phyloP scores from a whole-genome alignment of 129 eudicot genomes.

The Pseudognaphalium luteoalbum region DNA sequence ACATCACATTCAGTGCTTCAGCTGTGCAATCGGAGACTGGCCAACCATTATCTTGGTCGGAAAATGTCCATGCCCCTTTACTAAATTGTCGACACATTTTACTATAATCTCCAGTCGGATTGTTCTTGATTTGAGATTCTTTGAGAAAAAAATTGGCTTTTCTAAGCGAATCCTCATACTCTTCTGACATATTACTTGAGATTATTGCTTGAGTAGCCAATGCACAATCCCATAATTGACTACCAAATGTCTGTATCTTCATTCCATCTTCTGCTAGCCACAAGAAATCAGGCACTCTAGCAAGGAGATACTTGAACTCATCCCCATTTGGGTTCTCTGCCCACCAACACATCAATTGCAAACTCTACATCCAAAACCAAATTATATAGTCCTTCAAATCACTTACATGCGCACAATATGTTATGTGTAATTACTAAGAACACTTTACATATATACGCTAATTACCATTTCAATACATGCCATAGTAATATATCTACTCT shows the following conservation, averaged over 20 bases:
- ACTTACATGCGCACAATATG: too few relatives aligned
- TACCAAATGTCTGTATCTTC: conserved; percentile 68
- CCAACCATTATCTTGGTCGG: conserved; percentile 77
- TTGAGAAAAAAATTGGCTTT: conserved; percentile 58
- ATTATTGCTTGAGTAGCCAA: conserved; percentile 68
- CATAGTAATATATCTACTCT: conserved; percentile 60
- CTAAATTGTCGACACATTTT: conserved; percentile 57
- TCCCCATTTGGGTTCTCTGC: conserved; percentile 62
- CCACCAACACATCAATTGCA: conserved; percentile 86
- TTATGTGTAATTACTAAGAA: too few relatives aligned
- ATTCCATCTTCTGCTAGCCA: conserved; percentile 90
- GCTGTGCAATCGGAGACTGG: conserved; percentile 72
- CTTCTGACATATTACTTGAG: conserved; percentile 62
- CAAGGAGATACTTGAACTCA: conserved; percentile 60
- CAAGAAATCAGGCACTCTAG: conserved; percentile 63
- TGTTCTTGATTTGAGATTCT: conserved; percentile 62
- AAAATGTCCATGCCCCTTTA: conserved; percentile 77
- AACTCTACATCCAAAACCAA: conserved; percentile 33
- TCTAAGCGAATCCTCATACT: conserved; percentile 68
- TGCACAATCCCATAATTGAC: conserved; percentile 60
- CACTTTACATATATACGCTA: too few relatives aligned
- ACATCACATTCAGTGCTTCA: conserved; percentile 55
- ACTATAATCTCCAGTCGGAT: conserved; percentile 49
- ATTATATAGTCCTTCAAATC: too few relatives aligned
- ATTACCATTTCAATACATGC: conserved; percentile 59